Base-by-base conservation (phyloP, 2,329 filamentous ascomycete species). In the Fusarium ambrosium region DNA sequence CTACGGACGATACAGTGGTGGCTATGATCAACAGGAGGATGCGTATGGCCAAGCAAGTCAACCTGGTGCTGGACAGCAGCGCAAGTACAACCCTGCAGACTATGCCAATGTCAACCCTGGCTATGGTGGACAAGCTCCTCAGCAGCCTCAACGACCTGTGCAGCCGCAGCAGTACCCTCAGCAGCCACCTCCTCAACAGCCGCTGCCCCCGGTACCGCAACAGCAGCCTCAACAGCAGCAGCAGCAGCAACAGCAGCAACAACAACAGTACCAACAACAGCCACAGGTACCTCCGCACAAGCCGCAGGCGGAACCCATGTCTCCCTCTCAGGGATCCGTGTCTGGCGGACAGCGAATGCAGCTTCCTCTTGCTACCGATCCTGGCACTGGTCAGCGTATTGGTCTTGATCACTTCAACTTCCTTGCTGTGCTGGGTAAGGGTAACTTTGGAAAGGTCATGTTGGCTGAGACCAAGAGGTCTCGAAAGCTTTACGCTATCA, bases 381-480 rank as follows among this genome's bases (percentile, higher is more conserved):
- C 90, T 4, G 93, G 94, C 45, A 95, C 92, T 67, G 94, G 94
- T 36, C 90, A 93, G 80, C 91, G 96, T 63, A 98, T 99, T 81
- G 97, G 97, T 20, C 87, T 99, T 55, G 97, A 99, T 82, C 95
- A 99, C 85, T 99, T 99, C 89, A 99, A 99, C 83, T 99, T 99
- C 89, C 89, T 99, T 75, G 96, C 97, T 74, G 97, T 99, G 64
- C 90, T 99, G 75, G 97, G 97, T 81, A 99, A 99, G 85, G 97
- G 97, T 86, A 99, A 99, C 85, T 99, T 99, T 81, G 97, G 97
- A 83, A 99, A 99, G 85, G 97, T 99, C 85, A 99, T 99, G 97
- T 87, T 99, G 83, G 97, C 97, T 3, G 97, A 99, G 85, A 98
- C 97, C 2, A 99, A 99, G 88, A 92, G 92, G 65, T 92, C 94